Evolutionary conservation across 768 basidiomycete genomes (phyloP), one percentile per base, ranked within the genome.

Genomic region (Mycena venus): DNA sequence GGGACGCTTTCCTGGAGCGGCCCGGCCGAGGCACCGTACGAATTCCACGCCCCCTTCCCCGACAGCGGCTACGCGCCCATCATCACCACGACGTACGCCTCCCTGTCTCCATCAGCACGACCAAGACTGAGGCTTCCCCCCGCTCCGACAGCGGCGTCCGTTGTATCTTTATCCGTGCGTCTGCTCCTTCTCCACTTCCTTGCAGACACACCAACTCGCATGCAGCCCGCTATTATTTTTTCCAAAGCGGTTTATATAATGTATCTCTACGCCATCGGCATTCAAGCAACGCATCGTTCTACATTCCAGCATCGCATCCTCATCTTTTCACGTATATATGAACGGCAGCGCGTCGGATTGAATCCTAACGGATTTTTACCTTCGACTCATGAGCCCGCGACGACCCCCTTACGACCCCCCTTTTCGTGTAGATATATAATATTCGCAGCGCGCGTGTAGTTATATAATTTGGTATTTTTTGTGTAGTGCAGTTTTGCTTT

Each of bases 401-500:
- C 29, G 51, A 67, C 32, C 51, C 21, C 36, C 14, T 32, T n/a
- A n/a, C n/a, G n/a, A n/a, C n/a, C 47, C 23, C 19, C 32, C 34
- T 65, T 65, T 44, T 29, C 55, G 44, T 72, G 63, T 72, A 65
- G 63, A 72, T 65, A 72, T 72, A 72, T 66, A 72, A 70, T 70
- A 65, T 51, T 40, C 19, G 51, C 31, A 10, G 29, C 14, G 44
- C 36, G n/a, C 32, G 31, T 53, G 59, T 61, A 49, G 58, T 47
- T 40, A 34, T 60, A 59, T 49, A 44, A 49, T 60, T 60, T 56
- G 29, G 27, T 49, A 14, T 34, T 59, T 6, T 19, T 25, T 25
- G 15, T 58, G 66, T 65, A 53, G 55, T 68, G 58, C 25, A 9
- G 56, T 60, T 38, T 58, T 60, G 23, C 12, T 32, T 68, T 68